Evolutionary conservation across 2,329 filamentous ascomycete genomes (phyloP).

Genomic region (Pyrenophora graminea): DNA sequence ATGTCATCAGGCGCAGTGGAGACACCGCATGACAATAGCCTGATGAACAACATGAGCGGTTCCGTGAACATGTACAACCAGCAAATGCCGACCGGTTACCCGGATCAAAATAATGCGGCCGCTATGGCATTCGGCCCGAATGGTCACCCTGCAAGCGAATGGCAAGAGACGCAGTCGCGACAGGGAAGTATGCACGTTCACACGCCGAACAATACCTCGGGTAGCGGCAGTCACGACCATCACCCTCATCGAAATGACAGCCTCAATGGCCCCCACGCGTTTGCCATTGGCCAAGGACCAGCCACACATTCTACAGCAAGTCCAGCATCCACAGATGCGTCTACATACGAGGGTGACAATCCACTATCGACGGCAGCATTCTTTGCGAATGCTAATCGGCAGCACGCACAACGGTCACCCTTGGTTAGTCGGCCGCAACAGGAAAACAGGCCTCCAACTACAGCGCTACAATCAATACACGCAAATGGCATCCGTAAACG

Average conservation of each 20-base stretch:
- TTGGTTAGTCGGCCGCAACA: slow-evolving; percentile 32
- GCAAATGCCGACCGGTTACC: slow-evolving; percentile 42
- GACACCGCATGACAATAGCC: slow-evolving; percentile 65
- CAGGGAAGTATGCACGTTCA: slow-evolving; percentile 53
- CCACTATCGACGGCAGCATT: slow-evolving; percentile 41
- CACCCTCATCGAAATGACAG: slow-evolving; percentile 38
- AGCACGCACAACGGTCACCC: slow-evolving; percentile 36
- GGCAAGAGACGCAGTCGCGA: slow-evolving; percentile 47
- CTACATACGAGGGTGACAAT: slow-evolving; percentile 52
- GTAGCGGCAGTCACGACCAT: slow-evolving; percentile 40
- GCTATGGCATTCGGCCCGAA: slow-evolving; percentile 39
- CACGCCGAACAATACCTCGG: slow-evolving; percentile 49
- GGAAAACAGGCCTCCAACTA: slow-evolving; percentile 30
- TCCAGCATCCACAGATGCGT: slow-evolving; percentile 53
- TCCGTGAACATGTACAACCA: slow-evolving; percentile 45
- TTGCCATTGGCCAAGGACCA: slow-evolving; percentile 64
- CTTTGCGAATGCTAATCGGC: slow-evolving; percentile 41
- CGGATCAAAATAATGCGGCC: slow-evolving; percentile 29
- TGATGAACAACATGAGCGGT: slow-evolving; percentile 42
- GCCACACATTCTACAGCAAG: slow-evolving; percentile 62
- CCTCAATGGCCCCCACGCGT: slow-evolving; percentile 57
- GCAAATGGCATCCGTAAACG: slow-evolving; percentile 52
- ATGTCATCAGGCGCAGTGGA: slow-evolving; percentile 93
- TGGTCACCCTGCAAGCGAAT: slow-evolving; percentile 36
- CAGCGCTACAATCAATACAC: slow-evolving; percentile 39